A percentile compares a stretch with the other conserved stretches of the same genome.
phyloP scores from a whole-genome alignment of 2,329 filamentous ascomycete species.

The Pseudocercospora vitis region DNA sequence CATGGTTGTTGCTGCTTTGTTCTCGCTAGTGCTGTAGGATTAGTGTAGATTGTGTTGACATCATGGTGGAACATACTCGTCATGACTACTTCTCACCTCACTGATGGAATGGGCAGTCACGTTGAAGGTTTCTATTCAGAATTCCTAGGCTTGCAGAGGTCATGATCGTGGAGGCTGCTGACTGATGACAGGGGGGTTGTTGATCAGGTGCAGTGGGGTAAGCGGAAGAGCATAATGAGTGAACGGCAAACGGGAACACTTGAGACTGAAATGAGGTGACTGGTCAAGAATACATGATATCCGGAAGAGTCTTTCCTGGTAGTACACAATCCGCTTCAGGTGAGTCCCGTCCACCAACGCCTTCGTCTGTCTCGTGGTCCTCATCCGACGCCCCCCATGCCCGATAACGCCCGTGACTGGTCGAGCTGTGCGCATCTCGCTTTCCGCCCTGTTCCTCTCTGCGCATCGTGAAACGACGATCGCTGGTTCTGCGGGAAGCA shows the following conservation, averaged over 20 bases:
- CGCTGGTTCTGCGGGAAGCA: constrained; percentile 36
- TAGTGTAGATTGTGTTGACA: no score
- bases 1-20: neutral
- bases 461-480: constrained; percentile 37
- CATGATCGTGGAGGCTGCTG: no score
- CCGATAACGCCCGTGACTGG: constrained; percentile 10
- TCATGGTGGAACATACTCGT: no score
- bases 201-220: no score
- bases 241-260: no score
- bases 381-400: constrained; percentile 7
- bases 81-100: neutral
- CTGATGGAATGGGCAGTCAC: no score
- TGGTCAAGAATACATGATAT: neutral
- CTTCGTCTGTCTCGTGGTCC: constrained; percentile 11
- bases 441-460: constrained; percentile 1
- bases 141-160: no score
- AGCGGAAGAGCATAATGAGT: neutral
- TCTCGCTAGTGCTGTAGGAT: constrained; percentile 1
- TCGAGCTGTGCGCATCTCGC: neutral
- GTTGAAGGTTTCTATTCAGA: no score
- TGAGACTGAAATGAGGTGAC: no score
- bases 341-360: constrained; percentile 12
- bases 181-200: no score
- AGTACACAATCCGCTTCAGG: constrained; percentile 5
- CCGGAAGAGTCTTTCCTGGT: neutral